Evolutionary conservation across 2,329 filamentous ascomycete species (phyloP), one percentile per base, ranked within the genome.

Genomic region (Epichloe baconii): DNA sequence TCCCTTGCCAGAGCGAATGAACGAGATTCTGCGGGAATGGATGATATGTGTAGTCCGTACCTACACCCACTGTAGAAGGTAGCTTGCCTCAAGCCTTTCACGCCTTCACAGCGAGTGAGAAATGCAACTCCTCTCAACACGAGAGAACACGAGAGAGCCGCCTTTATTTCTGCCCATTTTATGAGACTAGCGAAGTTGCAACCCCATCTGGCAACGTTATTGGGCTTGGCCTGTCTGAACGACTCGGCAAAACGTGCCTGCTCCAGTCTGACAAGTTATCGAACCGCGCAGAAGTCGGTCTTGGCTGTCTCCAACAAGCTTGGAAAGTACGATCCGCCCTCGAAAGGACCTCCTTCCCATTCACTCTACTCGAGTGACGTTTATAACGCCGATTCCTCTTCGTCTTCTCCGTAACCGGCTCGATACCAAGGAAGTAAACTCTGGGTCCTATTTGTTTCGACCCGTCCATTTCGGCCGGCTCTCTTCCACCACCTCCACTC

Each of bases 381-480:
- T 19, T 19, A 44, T 2, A 23, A 45, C 23, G 26, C 12, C 35
- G 26, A 42, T 15, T 15, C 19, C 31, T 44, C 17, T 38, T 34
- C 15, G 10, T 19, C 38, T 26, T 42, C 11, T 14, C 31, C 10
- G 15, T 37, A 11, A 35, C 34, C 15, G 35, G 41, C 41, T 6
- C 34, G 23, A 11, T 19, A 37, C 17, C 34, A 17, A 35, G 15
- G 15, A 26, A 37, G 15, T 12, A n/a, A 23, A 31, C 19, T 44
- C 19, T 26, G 19, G 40, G 4, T 48, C 44, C 38, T 53, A 44
- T 51, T 50, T 51, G 14, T 35, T 26, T 44, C 46, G 31, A 51
- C 37, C 37, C 36, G 43, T 42, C 54, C 34, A 34, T 34, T 21
- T 41, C 45, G 36, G n/a, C 48, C 49, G 50, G 50, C 35, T 41